Percentiles rank a stretch among this genome's conserved stretches.
Evolutionary conservation across 2,329 filamentous ascomycete genomes (phyloP).

Genomic region (Metarhizium album): DNA sequence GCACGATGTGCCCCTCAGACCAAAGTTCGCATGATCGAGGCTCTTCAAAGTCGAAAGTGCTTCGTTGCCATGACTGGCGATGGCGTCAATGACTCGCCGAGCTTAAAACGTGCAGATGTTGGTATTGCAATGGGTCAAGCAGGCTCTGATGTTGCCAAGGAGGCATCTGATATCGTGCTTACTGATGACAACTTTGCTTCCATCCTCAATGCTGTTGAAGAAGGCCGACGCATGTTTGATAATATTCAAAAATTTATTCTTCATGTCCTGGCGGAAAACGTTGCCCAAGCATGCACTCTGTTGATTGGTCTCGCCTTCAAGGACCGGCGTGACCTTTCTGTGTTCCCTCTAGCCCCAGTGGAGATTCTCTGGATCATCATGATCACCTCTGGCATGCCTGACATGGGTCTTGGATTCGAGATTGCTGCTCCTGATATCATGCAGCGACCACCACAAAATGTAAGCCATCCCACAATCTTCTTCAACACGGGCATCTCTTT

Average conservation of each 20-base stretch:
- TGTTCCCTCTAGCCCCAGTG: constrained; percentile 63
- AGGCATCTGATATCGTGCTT: constrained; percentile 56
- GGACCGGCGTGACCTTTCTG: constrained; percentile 49
- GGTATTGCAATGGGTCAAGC: constrained; percentile 62
- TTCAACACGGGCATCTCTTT: neutral
- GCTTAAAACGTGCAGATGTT: constrained; percentile 56
- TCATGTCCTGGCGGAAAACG: constrained; percentile 56
- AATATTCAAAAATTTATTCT: constrained; percentile 66
- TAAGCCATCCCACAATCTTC: constrained; percentile 18
- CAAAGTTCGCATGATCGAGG: constrained; percentile 67
- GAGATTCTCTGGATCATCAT: constrained; percentile 73
- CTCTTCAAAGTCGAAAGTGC: constrained; percentile 52
- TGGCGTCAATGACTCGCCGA: constrained; percentile 60
- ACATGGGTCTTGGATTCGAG: constrained; percentile 67
- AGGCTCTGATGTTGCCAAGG: constrained; percentile 61
- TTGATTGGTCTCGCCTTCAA: constrained; percentile 63
- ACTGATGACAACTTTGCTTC: constrained; percentile 65
- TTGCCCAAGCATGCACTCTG: constrained; percentile 57
- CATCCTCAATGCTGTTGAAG: constrained; percentile 59
- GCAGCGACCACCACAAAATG: constrained; percentile 54
- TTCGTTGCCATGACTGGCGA: constrained; percentile 65
- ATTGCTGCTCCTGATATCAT: constrained; percentile 59
- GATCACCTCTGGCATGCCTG: constrained; percentile 63
- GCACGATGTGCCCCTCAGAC: constrained; percentile 60
- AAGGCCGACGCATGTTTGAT: constrained; percentile 60